Evolutionary conservation across 2,329 filamentous ascomycete species (phyloP).

Genomic region (Rutstroemia sp.): DNA sequence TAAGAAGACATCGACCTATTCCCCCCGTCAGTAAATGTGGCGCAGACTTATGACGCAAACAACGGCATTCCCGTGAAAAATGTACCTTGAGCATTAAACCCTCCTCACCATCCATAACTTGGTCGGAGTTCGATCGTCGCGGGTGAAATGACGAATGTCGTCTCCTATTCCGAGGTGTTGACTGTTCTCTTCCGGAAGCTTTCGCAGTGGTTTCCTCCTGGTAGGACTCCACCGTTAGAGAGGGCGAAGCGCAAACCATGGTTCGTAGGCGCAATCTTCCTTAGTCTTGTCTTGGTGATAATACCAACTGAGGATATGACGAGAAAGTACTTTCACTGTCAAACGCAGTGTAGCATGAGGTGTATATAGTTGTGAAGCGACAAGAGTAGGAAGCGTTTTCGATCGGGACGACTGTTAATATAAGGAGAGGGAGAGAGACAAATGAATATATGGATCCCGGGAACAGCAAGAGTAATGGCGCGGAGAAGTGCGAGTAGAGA

Average conservation of each 20-base stretch:
- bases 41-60: background rate
- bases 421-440: too few species aligned
- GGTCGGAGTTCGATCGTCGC: constrained; percentile 47
- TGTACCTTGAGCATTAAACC: constrained; percentile 49
- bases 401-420: too few species aligned
- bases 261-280: background rate
- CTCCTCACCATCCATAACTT: constrained; percentile 56
- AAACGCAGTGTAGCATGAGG: background rate
- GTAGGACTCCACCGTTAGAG: constrained; percentile 29
- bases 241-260: constrained; percentile 29
- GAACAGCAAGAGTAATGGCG: too few species aligned
- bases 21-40: background rate
- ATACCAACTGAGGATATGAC: background rate
- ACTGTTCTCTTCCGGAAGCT: constrained; percentile 16
- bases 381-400: too few species aligned
- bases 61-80: background rate
- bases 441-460: too few species aligned
- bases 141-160: constrained; percentile 52
- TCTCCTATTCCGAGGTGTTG: constrained; percentile 25
- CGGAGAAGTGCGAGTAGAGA: too few species aligned
- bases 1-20: constrained; percentile 70
- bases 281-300: background rate
- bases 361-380: too few species aligned
- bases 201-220: constrained; percentile 18
- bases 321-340: background rate